A percentile compares a stretch with the other conserved stretches of the same genome.
These are phyloP conservation scores for Cryptococcus amylolentus DNA, from an alignment of 1,284 basidiomycete species.

Conservation along the genomic window DNA sequence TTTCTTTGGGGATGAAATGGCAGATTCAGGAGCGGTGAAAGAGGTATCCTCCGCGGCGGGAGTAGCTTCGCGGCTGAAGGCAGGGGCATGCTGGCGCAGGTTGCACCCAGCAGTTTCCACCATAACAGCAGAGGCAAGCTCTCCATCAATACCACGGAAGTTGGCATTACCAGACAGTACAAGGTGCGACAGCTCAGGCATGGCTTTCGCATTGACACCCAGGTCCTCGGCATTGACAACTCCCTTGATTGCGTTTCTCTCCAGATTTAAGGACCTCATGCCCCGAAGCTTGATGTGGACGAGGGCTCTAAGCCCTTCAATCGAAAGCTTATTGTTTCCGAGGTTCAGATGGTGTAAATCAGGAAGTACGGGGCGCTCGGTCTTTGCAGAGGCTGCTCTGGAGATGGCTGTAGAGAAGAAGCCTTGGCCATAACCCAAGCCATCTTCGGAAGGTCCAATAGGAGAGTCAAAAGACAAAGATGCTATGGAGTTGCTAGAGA, in stretches of 20 bases:
- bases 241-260: constrained; percentile 32
- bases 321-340: constrained; percentile 32
- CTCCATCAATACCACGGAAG: constrained; percentile 23
- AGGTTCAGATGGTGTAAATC: constrained; percentile 35
- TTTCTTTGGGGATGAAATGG: too few relatives aligned
- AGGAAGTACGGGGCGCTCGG: constrained; percentile 27
- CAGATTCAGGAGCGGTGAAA: constrained; percentile 6
- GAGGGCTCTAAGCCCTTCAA: constrained; percentile 20
- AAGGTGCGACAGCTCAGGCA: constrained; percentile 31
- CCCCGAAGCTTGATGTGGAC: constrained; percentile 7
- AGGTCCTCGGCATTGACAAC: constrained; percentile 17
- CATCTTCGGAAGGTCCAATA: constrained; percentile 39
- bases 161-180: constrained; percentile 26
- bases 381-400: constrained; percentile 23
- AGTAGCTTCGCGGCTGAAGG: neutral
- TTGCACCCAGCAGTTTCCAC: constrained; percentile 33
- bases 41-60: neutral
- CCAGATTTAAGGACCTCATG: constrained; percentile 33
- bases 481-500: constrained; percentile 42
- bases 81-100: constrained; percentile 3
- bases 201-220: constrained; percentile 17
- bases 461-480: constrained; percentile 35
- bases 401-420: constrained; percentile 43
- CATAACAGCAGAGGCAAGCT: constrained; percentile 16
- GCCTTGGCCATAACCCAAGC: constrained; percentile 41